These are phyloP conservation scores for Suhomyces taliae DNA, from an alignment of 1,139 yeast genomes.

Conservation along the genomic window DNA sequence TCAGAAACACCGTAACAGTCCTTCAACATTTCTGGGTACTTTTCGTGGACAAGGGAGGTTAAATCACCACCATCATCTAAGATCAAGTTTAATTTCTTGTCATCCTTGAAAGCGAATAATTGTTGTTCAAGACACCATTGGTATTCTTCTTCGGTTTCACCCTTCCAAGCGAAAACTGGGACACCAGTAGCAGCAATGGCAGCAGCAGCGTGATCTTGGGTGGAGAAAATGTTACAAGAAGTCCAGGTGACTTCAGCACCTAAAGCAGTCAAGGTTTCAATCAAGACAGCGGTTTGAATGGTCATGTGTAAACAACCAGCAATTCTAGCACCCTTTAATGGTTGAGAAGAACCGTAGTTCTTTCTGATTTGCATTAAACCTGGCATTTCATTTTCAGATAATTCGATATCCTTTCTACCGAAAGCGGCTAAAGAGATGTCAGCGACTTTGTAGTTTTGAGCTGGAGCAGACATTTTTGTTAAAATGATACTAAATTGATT, in stretches of 20 bases:
- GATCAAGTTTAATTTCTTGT: constrained; percentile 93
- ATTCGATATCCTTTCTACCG: constrained; percentile 99
- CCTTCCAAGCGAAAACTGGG: constrained; percentile 99
- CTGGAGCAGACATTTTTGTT: constrained; percentile 16
- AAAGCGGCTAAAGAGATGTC: constrained; percentile 99
- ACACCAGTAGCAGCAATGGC: constrained; percentile 99
- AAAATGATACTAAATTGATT: too few species aligned
- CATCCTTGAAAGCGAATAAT: constrained; percentile 97
- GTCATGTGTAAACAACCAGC: constrained; percentile 99
- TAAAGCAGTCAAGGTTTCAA: constrained; percentile 93
- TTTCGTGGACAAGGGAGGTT: constrained; percentile 95
- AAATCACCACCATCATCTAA: constrained; percentile 99
- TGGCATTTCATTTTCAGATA: constrained; percentile 99
- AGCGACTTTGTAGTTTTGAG: constrained; percentile 84
- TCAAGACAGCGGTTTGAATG: constrained; percentile 98
- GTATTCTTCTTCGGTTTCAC: constrained; percentile 99
- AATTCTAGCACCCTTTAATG: constrained; percentile 97
- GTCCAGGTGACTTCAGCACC: constrained; percentile 99
- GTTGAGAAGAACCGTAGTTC: constrained; percentile 90
- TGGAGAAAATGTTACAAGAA: constrained; percentile 98
- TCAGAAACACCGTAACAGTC: constrained; percentile 96
- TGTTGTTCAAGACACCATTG: constrained; percentile 99
- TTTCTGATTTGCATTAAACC: constrained; percentile 98
- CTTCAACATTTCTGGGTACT: constrained; percentile 96
- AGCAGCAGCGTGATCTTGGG: constrained; percentile 99